Evolutionary conservation across 495 filamentous ascomycete genomes (phyloP), one percentile per base, ranked within the genome.

Genomic region (Neurospora sp.): DNA sequence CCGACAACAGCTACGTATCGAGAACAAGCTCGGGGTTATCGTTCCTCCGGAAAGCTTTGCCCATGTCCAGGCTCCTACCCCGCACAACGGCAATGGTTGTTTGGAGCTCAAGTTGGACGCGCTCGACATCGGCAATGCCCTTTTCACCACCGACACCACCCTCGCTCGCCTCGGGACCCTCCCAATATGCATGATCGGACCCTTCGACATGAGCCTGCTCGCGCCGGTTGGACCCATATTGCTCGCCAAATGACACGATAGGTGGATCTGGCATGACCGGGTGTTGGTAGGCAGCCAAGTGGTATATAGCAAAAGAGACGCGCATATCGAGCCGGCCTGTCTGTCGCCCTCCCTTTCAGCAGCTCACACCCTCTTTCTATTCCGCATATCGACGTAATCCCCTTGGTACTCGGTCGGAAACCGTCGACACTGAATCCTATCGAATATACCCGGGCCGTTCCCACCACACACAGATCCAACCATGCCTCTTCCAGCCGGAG

Each of bases 401-500:
- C 45, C 8, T 53, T 53, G 45, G 8, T 48, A 48, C 45, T 22
- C 8, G 45, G 45, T 31, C 48, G 20, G 48, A 59, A 59, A 10
- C 48, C 10, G 12, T 61, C 48, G 7, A 45, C 42, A 45, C 42
- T 3, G 42, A n/a, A 45, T 45, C 42, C 12, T 20, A 53, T 48
- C 45, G 45, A 53, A 22, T 53, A 53, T 53, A 53, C 45, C 45
- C 45, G 45, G 45, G 45, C 45, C 45, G 45, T 53, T 53, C 45
- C n/a, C 71, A 40, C 68, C 69, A 35, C 41, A 12, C 59, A 59
- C 40, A 68, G 17, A 68, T 20, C 22, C 44, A 72, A 61, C 35
- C n/a, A 85, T 85, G 84, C 78, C 81, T 76, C 82, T 85, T 59
- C 84, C 84, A 20, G 79, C 78, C 40, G 84, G 84, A 71, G 82